Evolutionary conservation across 140 eudicot species (phyloP), one percentile per base, ranked within the genome.

Genomic region (Ambrosia hybrid): DNA sequence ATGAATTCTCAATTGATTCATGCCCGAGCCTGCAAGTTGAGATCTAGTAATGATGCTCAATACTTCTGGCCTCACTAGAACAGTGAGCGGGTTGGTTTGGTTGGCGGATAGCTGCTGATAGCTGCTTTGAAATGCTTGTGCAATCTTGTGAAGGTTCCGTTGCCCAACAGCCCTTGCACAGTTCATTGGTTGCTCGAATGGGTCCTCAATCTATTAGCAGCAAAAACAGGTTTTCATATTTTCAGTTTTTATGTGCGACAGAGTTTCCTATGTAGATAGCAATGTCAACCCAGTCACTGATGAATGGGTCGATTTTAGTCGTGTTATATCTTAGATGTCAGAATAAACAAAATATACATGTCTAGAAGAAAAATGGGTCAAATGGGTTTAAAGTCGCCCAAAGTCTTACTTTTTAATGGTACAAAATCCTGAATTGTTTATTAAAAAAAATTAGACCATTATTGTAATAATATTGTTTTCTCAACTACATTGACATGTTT

Each of bases 161-260:
- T 51, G 52, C 70, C 88, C 72, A 34, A 89, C 93, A 2, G 82
- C 73, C 86, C 95, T 81, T 38, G 95, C 95, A 63, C 88, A 81
- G 80, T 90, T 87, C 67, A 46, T 51, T 14, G 97, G 97, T 78
- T 85, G 97, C 88, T 90, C 92, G 78, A 90, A 90, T 43, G 97
- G 97, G 82, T 90, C 97, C 88, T 90, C 97, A 13, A 90, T 80
- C 96, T 89, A 38, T 37, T 41, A 60, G 48, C 72, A 45, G 4
- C 73, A 75, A 46, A 59, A 65, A 16, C n/a, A 62, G 15, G 36
- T 68, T 30, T 48, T 15, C 51, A 49, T 56, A 58, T 10, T 21
- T 45, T 46, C 5, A 63, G 0, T 8, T 63, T 63, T n/a, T 6
- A 21, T 38, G 55, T 34, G 48, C 43, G 58, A 46, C 26, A 30